phyloP scores from a whole-genome alignment of 345 rosid species.

The Lepidium africanum region DNA sequence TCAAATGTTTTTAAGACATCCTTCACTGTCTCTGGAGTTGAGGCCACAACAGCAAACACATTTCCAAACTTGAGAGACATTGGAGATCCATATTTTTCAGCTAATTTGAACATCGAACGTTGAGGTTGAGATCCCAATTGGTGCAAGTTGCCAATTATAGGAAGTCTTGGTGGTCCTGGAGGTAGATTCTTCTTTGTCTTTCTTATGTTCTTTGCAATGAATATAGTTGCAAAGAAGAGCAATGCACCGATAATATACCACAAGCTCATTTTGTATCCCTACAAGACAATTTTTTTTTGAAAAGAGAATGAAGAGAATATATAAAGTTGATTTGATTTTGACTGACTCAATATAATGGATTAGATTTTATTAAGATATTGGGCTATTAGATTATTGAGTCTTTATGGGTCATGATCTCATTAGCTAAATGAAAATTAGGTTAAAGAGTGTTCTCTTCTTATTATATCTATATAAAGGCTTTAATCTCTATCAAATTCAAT shows the following conservation, averaged over 20 bases:
- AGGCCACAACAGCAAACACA: conserved; percentile 31
- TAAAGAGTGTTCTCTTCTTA: too few species aligned
- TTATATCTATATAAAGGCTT: too few species aligned
- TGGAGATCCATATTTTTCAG: conserved; percentile 38
- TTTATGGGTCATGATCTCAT: too few species aligned
- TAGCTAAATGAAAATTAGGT: too few species aligned
- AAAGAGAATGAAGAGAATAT: too few species aligned
- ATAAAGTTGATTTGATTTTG: not conserved
- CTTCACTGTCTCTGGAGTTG: conserved; percentile 35
- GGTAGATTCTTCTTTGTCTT: conserved; percentile 9
- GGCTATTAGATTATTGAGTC: too few species aligned
- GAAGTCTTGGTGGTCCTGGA: conserved; percentile 34
- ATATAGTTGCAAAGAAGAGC: not conserved
- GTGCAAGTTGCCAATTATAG: conserved; percentile 39
- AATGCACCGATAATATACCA: conserved; percentile 1
- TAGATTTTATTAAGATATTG: too few species aligned
- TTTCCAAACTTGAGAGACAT: conserved; percentile 39
- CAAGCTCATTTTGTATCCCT: conserved; percentile 3
- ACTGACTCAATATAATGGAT: not conserved
- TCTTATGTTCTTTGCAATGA: not conserved
- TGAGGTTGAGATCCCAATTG: conserved; percentile 37
- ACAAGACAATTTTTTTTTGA: too few species aligned
- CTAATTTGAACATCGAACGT: conserved; percentile 23
- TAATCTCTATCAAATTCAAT: too few species aligned
- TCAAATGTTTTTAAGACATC: conserved; percentile 33